Evolutionary conservation across 306 rosid genomes (phyloP).

Genomic region (Cucurbita pepo): DNA sequence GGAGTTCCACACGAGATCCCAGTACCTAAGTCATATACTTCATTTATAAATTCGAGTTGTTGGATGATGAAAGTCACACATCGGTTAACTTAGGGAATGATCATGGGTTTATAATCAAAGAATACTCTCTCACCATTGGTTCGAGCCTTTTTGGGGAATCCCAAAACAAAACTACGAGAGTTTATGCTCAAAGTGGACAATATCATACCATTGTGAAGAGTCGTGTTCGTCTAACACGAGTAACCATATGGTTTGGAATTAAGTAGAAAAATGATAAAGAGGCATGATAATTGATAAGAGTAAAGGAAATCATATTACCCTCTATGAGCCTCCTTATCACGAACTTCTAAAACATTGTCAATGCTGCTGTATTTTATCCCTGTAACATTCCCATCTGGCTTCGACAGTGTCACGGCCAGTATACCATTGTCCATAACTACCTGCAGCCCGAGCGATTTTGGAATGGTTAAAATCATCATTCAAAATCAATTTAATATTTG

Average conservation of each 20-base stretch:
- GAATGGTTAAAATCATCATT: too few species aligned
- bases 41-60: neutral
- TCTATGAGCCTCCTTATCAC: constrained; percentile 63
- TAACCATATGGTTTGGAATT: neutral
- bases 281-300: neutral
- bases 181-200: too few species aligned
- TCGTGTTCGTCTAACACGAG: neutral
- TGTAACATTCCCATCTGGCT: constrained; percentile 73
- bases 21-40: constrained; percentile 38
- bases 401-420: constrained; percentile 68
- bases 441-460: constrained; percentile 17
- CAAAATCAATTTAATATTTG: too few species aligned
- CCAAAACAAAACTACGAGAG: too few species aligned
- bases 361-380: constrained; percentile 58
- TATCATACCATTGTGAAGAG: too few species aligned
- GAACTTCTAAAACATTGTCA: constrained; percentile 77
- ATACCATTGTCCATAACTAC: constrained; percentile 94
- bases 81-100: too few species aligned
- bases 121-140: too few species aligned
- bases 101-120: too few species aligned
- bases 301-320: constrained; percentile 34
- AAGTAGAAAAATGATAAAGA: neutral
- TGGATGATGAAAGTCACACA: too few species aligned
- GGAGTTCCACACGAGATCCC: constrained; percentile 96
- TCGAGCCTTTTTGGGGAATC: too few species aligned